Evolutionary conservation across 495 filamentous ascomycete genomes (phyloP), one percentile per base, ranked within the genome.

Genomic region (Cercophora samala): DNA sequence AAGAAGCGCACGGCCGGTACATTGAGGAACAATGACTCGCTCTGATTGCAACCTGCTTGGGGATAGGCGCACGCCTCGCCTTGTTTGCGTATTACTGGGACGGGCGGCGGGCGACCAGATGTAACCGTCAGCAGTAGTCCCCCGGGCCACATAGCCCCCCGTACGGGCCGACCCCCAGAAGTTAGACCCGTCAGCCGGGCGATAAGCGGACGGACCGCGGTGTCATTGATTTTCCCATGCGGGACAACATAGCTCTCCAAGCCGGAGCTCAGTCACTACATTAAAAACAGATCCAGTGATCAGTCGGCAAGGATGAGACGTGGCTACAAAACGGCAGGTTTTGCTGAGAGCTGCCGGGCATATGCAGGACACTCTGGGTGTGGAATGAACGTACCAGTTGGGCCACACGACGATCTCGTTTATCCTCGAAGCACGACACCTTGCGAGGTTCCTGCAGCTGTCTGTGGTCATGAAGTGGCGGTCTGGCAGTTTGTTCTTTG

Each of bases 101-200:
- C 37, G 13, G 37, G 1, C 37, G 53, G n/a, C 53, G 53, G 53
- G 53, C n/a, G 3, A 9, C 22, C n/a, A 5, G 53, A 56, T 56
- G 53, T 56, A 56, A 56, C 53, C 53, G 22, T 56, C 53, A 56
- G 53, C 53, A 56, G 53, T 18, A 56, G 37, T 46, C 13, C 53
- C 53, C 53, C 53, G 53, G 53, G 18, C 53, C n/a, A 19, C 53
- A 21, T 56, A 56, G 60, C 11, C 60, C 21, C 60, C 24, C 25
- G 3, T 62, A 21, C 60, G 60, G 60, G 60, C 60, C 60, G 60
- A 62, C 25, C 60, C 58, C 58, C 17, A 60, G 22, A 29, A 24
- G 18, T 0, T 25, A 32, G 26, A 60, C 22, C 60, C 26, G 24
- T 26, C 23, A 18, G 24, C n/a, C 58, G 58, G 24, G 17, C 23